Conservation (phyloP, 176 grass and related monocot species). For the Oryza meyeriana region DNA sequence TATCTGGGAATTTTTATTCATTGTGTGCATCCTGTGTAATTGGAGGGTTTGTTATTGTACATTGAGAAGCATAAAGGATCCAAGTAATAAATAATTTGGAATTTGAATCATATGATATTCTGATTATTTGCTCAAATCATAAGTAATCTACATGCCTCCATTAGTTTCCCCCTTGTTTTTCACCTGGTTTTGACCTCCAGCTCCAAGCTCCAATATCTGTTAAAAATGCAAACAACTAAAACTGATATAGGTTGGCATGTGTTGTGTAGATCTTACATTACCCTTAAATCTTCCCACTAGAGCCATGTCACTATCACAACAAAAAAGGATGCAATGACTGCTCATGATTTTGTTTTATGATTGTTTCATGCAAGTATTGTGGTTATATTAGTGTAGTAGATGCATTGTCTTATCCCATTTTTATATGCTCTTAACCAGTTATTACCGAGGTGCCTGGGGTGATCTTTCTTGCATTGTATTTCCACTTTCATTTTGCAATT, state of each 20-base stretch:
- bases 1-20: not conserved
- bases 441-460: not conserved
- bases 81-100: not conserved
- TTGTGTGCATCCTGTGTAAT: not conserved
- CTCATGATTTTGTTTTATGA: not conserved
- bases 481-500: not conserved
- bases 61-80: not conserved
- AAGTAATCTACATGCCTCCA: not conserved
- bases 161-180: not conserved
- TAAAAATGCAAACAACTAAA: not conserved
- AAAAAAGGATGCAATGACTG: not conserved
- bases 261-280: not conserved
- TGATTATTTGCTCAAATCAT: not conserved
- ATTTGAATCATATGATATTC: not conserved
- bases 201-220: slow-evolving; percentile 12
- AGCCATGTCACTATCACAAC: not conserved
- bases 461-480: not conserved
- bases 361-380: not conserved
- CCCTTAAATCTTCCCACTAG: not conserved
- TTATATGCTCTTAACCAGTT: not conserved
- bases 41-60: not conserved
- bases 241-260: not conserved
- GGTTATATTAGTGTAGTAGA: not conserved
- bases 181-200: not conserved
- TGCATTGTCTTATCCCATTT: slow-evolving; percentile 3